Evolutionary conservation across 768 basidiomycete genomes (phyloP), one percentile per base, ranked within the genome.

Genomic region (Dioszegia aurantiaca): DNA sequence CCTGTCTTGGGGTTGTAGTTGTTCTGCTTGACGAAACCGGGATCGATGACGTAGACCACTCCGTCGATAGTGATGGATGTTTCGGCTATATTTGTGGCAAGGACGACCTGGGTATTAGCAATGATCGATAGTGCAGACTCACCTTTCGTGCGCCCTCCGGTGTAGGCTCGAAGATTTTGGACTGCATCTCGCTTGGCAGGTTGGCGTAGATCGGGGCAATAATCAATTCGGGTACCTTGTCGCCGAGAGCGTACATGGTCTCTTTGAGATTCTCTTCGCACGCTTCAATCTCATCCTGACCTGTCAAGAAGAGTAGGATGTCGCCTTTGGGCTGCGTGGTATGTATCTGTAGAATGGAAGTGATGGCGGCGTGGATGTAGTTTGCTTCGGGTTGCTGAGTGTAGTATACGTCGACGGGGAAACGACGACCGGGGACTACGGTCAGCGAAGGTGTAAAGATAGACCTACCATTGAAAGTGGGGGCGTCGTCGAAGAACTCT

Each of bases 21-120:
- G 76, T 99, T 98, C 74, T 99, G 95, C 80, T 99, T 99, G 67
- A 98, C 94, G 70, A 98, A 97, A 12, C 95, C 95, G 2, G 95
- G 95, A 75, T 99, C 95, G 64, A 99, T 98, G 39, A 99, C 95
- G 75, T 95, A 99, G 1, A 98, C 94, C 5, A 99, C 95, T 27
- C 95, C 95, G 55, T 98, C 95, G 65, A 99, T 99, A 8, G 95
- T 99, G 74, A 99, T 99, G 5, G 90, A 93, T 3, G 95, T 99
- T 78, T 99, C 95, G n/a, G 95, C 95, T 63, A 99, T 98, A 72
- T 99, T 99, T 21, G 95, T 99, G 2, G 95, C 95, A 27, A 99
- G 81, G 19, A 99, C 95, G 45, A 99, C 93, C 75, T 76, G 51
- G 19, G 36, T 19, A 12, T 47, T 21, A 27, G 48, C 19, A 23